Evolutionary conservation across 2,329 filamentous ascomycete genomes (phyloP), one percentile per base, ranked within the genome.

Genomic region (Cadophora gregata): DNA sequence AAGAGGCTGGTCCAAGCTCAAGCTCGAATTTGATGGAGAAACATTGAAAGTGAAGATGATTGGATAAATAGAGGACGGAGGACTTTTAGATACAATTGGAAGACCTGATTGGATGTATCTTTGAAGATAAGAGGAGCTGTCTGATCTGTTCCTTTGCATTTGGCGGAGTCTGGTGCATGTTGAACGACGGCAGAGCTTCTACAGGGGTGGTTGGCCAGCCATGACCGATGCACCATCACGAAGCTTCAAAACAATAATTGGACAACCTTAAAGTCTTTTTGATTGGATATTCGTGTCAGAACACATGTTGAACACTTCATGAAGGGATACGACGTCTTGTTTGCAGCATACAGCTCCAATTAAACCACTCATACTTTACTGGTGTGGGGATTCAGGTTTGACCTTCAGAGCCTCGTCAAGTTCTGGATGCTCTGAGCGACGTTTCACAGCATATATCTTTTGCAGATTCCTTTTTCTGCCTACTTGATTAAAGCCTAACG

Each of bases 1-100:
- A 29, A 62, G 55, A 33, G 58, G 19, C 16, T 62, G 59, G 59
- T 27, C 59, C 59, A 51, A 62, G 59, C 59, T 62, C 59, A 62
- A 62, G 59, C 59, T 62, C 31, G 55, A 42, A 25, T 21, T 33
- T 10, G 31, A n/a, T 21, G 12, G 29, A 38, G 21, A 19, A 38
- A 58, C 4, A 21, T 47, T 19, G 24, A 14, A 3, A 42, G 5
- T 45, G 4, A n/a, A 8, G n/a, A 33, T 47, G 25, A 36, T 58
- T 59, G 36, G 36, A n/a, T 45, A 21, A 59, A 45, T 45, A 1
- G 12, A 9, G 21, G 27, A n/a, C 4, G 53, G 31, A 56, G n/a
- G 53, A 33, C 29, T 36, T 36, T 56, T 36, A 14, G 4, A 36
- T 24, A 14, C 24, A 24, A 36, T 56, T 36, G 51, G 9, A 19